Evolutionary conservation across 352 stramenopile genomes (phyloP), one percentile per base, ranked within the genome.

Genomic region (Phytophthora ramorum): DNA sequence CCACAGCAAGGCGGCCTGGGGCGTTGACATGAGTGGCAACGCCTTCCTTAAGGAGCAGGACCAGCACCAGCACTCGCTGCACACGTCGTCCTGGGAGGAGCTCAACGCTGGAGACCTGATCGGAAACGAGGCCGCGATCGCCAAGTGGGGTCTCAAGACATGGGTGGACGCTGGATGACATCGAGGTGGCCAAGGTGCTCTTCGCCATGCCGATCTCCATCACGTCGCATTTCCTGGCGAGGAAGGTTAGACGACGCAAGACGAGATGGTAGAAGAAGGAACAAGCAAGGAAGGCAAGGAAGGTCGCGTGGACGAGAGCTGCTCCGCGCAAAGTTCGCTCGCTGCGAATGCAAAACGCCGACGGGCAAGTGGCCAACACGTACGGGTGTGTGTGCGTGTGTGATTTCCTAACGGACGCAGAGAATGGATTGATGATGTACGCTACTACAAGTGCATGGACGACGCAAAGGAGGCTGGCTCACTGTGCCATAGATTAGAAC

Each of bases 221-320:
- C 28, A 98, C 96, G 75, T 81, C 85, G 20, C 89, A 87, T 62
- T 95, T 96, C 60, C n/a, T n/a, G n/a, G n/a, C n/a, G n/a, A n/a
- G n/a, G n/a, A n/a, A n/a, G n/a, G n/a, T n/a, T n/a, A n/a, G n/a
- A n/a, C n/a, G n/a, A n/a, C n/a, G n/a, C n/a, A n/a, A n/a, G n/a
- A n/a, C n/a, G n/a, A n/a, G n/a, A n/a, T n/a, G n/a, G n/a, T n/a
- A n/a, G n/a, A n/a, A n/a, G n/a, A n/a, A n/a, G n/a, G n/a, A n/a
- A n/a, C n/a, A n/a, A n/a, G n/a, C n/a, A n/a, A n/a, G n/a, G n/a
- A n/a, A n/a, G n/a, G n/a, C n/a, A 37, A 37, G 13, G 32, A 6
- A 13, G 2, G 7, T 4, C 32, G 32, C 12, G 7, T 37, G 32
- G 32, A 37, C 13, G 32, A 8, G 32, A 37, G 32, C 8, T 13